A percentile compares a stretch with the other conserved stretches of the same genome.
phyloP scores from a whole-genome alignment of 1,284 basidiomycete species.

The Xerocomus nothofagi region DNA sequence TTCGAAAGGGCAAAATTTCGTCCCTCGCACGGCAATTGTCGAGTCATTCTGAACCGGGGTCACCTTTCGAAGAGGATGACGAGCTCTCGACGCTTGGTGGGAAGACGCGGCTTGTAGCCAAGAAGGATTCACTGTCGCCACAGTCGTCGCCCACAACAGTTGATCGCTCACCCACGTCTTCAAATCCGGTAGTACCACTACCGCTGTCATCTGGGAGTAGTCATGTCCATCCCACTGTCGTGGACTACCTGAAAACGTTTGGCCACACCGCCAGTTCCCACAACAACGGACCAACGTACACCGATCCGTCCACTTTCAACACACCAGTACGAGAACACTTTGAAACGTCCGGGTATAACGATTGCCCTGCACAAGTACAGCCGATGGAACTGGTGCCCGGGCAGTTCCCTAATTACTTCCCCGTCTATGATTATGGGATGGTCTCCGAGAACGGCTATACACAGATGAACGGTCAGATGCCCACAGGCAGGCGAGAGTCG shows the following conservation, averaged over 20 bases:
- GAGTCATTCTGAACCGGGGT: constrained; percentile 44
- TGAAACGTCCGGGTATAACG: constrained; percentile 26
- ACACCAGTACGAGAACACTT: constrained; percentile 32
- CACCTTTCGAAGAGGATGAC: constrained; percentile 60
- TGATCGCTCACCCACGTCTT: constrained; percentile 66
- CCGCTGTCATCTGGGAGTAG: constrained; percentile 45
- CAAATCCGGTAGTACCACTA: constrained; percentile 63
- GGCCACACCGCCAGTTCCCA: constrained; percentile 36
- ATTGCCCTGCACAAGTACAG: constrained; percentile 28
- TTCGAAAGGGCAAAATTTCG: constrained; percentile 55
- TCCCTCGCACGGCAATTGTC: constrained; percentile 45
- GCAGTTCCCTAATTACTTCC: constrained; percentile 68
- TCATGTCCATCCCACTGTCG: constrained; percentile 55
- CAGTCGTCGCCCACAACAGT: constrained; percentile 50
- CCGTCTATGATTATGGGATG: constrained; percentile 70
- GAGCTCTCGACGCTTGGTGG: constrained; percentile 72
- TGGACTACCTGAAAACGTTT: constrained; percentile 70
- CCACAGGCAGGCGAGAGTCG: constrained; percentile 43
- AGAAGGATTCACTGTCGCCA: constrained; percentile 54
- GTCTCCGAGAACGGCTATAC: constrained; percentile 35
- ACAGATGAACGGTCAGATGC: constrained; percentile 38
- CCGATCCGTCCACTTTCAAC: constrained; percentile 26
- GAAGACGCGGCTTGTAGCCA: constrained; percentile 65
- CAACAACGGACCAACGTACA: constrained; percentile 25
- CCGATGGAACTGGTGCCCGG: constrained; percentile 33